phyloP scores from a whole-genome alignment of 139 green algal species.

The Deuterostichococcus epilithicus region DNA sequence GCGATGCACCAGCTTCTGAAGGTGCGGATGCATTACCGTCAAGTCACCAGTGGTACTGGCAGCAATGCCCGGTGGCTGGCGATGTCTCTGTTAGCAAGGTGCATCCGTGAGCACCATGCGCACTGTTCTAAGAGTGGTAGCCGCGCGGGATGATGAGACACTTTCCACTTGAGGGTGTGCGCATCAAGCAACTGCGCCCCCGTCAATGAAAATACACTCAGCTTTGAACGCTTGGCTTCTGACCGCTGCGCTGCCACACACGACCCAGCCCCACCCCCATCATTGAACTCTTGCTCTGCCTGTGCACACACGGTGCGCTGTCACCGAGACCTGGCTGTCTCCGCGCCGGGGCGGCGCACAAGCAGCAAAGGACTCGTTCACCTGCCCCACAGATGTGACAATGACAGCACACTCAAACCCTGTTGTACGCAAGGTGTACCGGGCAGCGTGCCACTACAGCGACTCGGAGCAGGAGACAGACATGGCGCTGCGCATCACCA shows the following conservation, averaged over 20 bases:
- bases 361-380: neutral
- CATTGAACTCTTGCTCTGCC: no score
- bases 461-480: slow-evolving; percentile 61
- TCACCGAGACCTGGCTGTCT: no score
- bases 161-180: neutral
- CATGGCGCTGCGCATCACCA: slow-evolving; percentile 54
- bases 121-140: slow-evolving; percentile 5
- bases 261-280: no score
- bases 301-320: no score
- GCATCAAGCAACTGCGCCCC: slow-evolving; percentile 1
- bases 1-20: slow-evolving; percentile 60
- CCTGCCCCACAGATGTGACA: no score
- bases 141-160: neutral
- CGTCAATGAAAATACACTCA: neutral
- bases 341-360: no score
- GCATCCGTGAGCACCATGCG: no score
- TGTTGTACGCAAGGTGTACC: slow-evolving; percentile 60
- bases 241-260: neutral
- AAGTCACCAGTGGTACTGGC: no score
- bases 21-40: slow-evolving; percentile 8
- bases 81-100: no score
- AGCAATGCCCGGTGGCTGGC: no score
- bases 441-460: slow-evolving; percentile 83
- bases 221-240: slow-evolving; percentile 2
- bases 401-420: no score